phyloP scores from a whole-genome alignment of 106 monocot species.

The Phalaenopsis aphrodite region DNA sequence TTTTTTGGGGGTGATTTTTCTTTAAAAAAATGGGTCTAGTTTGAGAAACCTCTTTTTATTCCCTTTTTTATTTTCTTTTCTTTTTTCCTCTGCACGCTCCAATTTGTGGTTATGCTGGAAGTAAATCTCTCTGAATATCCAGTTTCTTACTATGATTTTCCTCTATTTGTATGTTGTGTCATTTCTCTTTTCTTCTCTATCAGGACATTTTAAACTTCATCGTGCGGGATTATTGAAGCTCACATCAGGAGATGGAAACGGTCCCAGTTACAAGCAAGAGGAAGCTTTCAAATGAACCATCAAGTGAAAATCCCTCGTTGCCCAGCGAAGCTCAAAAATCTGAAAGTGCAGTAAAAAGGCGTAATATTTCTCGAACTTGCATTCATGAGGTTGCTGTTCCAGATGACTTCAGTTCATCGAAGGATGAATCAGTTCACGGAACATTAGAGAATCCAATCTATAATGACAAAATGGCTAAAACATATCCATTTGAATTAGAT shows the following conservation, averaged over 20 bases:
- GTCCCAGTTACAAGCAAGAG: constrained; percentile 21
- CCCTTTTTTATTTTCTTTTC: neutral
- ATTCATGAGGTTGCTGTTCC: constrained; percentile 95
- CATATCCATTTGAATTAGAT: constrained; percentile 80
- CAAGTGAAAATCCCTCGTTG: neutral
- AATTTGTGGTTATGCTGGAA: neutral
- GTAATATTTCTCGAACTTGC: constrained; percentile 65
- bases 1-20: neutral
- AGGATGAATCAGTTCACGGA: constrained; percentile 50
- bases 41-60: neutral
- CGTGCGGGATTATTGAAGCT: neutral
- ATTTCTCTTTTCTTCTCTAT: neutral
- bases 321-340: neutral
- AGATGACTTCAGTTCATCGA: constrained; percentile 38
- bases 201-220: neutral
- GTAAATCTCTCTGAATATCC: neutral
- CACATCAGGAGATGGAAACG: constrained; percentile 19
- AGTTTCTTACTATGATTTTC: neutral
- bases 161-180: neutral
- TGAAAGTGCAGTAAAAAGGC: constrained; percentile 25
- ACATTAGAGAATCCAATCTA: constrained; percentile 69
- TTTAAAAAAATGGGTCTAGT: neutral
- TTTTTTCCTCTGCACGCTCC: neutral
- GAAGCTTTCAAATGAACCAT: constrained; percentile 17
- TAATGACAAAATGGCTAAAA: constrained; percentile 74